These are phyloP conservation scores for Ambrosiella cleistominuta DNA, from an alignment of 2,329 filamentous ascomycete genomes.

Conservation along the genomic window DNA sequence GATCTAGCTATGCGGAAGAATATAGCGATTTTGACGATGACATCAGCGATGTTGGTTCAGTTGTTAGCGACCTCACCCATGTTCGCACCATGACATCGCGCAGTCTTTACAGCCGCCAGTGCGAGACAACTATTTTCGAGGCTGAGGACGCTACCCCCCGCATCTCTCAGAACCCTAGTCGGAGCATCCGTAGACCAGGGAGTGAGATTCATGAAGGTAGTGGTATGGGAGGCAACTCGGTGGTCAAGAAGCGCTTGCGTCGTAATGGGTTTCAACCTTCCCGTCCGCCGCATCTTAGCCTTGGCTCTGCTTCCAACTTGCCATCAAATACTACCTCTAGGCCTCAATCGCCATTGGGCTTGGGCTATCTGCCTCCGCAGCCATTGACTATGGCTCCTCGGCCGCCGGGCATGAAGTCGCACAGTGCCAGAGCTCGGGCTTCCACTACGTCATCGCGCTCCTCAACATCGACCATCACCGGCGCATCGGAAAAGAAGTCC, in stretches of 20 bases:
- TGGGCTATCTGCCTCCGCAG: conserved; percentile 1
- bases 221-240: conserved; percentile 16
- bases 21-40: conserved; percentile 11
- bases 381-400: conserved; percentile 12
- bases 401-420: conserved; percentile 7
- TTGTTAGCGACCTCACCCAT: conserved; percentile 12
- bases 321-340: background rate
- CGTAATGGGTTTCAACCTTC: conserved; percentile 19
- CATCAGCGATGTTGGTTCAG: conserved; percentile 11
- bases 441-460: conserved; percentile 6
- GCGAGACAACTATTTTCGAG: conserved; percentile 11
- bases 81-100: conserved; percentile 12
- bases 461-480: conserved; percentile 3
- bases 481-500: background rate
- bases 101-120: conserved; percentile 10
- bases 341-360: conserved; percentile 8
- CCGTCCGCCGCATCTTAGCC: conserved; percentile 18
- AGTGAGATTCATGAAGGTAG: conserved; percentile 20
- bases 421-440: background rate
- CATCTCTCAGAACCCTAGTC: conserved; percentile 2
- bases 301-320: conserved; percentile 18
- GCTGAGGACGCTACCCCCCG: conserved; percentile 11
- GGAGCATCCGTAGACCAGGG: conserved; percentile 13
- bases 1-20: conserved; percentile 5
- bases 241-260: conserved; percentile 19